Percentiles rank a stretch among this genome's conserved stretches.
phyloP scores from a whole-genome alignment of 108 stramenopile species.

The Cyclostephanos tholiformis region DNA sequence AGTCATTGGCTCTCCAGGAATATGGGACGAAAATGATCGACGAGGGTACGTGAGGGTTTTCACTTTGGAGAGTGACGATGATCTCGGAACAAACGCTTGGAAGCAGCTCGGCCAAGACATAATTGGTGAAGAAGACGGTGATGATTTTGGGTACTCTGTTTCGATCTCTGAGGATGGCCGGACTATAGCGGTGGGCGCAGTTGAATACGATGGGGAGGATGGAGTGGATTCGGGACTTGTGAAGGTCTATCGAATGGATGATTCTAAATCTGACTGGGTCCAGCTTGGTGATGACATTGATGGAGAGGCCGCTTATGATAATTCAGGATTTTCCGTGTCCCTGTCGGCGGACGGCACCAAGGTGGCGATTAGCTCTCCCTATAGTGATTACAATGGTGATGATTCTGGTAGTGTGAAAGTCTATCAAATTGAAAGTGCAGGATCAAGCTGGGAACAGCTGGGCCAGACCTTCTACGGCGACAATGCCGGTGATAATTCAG shows the following conservation, averaged over 20 bases:
- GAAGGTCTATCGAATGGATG: conserved; percentile 5
- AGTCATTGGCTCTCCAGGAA: conserved; percentile 3
- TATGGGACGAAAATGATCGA: too few relatives aligned
- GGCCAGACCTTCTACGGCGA: conserved; percentile 2
- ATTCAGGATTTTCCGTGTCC: neutral
- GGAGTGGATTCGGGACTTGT: conserved; percentile 3
- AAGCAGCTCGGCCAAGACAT: conserved; percentile 20
- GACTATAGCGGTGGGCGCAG: neutral
- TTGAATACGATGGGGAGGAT: neutral
- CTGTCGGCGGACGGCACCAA: conserved; percentile 22
- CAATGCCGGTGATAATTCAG: neutral
- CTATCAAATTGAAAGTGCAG: neutral
- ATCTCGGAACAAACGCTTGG: conserved; percentile 1
- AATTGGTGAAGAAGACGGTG: neutral
- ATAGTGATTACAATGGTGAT: neutral
- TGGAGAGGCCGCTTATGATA: conserved; percentile 10
- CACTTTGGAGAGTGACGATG: neutral
- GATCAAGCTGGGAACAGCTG: neutral
- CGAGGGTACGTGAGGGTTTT: conserved; percentile 16
- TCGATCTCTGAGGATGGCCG: conserved; percentile 27
- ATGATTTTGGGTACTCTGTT: conserved; percentile 15
- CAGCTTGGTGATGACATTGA: neutral
- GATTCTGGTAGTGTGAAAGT: neutral
- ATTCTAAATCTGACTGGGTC: neutral
- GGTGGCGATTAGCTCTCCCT: conserved; percentile 14